A percentile compares a stretch with the other conserved stretches of the same genome.
Conservation (phyloP, 441 rosid species). For the Bruguiera hainesii region DNA sequence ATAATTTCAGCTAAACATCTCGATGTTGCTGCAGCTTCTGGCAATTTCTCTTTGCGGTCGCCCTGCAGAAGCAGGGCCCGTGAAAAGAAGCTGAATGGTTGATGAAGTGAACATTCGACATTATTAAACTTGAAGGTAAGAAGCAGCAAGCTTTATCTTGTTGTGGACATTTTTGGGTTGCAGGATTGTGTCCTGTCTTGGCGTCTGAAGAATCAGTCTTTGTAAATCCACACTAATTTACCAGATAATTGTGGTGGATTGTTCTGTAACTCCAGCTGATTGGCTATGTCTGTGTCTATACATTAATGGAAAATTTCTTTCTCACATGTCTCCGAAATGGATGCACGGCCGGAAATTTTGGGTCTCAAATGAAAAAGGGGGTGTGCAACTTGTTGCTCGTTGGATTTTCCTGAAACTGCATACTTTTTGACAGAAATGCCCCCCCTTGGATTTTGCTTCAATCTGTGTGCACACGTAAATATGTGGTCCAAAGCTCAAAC, state of each 20-base stretch:
- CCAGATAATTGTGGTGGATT: constrained; percentile 5
- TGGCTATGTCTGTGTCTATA: no score
- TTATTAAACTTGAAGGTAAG: constrained; percentile 12
- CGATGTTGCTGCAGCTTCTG: constrained; percentile 55
- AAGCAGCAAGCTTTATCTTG: constrained; percentile 16
- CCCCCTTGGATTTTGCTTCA: no score
- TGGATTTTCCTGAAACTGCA: no score
- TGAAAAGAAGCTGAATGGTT: constrained; percentile 50
- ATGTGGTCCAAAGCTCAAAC: no score
- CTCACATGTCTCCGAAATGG: no score
- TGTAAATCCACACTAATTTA: constrained; percentile 22
- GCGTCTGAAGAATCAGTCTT: constrained; percentile 10
- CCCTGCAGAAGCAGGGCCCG: constrained; percentile 80
- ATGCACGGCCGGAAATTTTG: no score
- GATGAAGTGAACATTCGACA: constrained; percentile 17
- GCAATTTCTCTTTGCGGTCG: constrained; percentile 70
- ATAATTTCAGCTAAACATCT: neutral
- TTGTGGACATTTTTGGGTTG: constrained; percentile 21
- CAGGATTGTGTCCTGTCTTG: constrained; percentile 9
- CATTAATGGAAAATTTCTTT: no score
- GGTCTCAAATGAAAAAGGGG: no score
- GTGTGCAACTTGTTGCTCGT: no score
- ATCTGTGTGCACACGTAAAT: no score
- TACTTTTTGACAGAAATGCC: no score
- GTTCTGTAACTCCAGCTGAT: no score